Evolutionary conservation across 768 basidiomycete species (phyloP).

Genomic region (Asterophora parasitica): DNA sequence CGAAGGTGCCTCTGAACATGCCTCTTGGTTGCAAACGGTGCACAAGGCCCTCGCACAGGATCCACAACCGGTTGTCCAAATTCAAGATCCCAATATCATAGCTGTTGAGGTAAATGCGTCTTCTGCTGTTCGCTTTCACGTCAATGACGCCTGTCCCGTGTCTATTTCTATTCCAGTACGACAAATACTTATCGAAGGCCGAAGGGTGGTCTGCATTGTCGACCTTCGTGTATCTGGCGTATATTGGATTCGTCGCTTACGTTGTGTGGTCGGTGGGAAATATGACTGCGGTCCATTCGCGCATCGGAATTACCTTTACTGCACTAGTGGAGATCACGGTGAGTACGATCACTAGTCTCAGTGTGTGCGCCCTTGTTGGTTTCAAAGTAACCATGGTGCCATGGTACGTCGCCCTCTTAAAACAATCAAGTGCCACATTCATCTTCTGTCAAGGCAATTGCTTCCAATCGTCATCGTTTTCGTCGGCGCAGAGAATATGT

Average conservation of each 20-base stretch:
- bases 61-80: no score
- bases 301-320: slow-evolving; percentile 85
- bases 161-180: slow-evolving; percentile 38
- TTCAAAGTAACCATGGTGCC: slow-evolving; percentile 89
- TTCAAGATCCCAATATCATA: slow-evolving; percentile 38
- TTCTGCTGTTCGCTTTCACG: background rate
- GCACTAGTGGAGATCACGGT: slow-evolving; percentile 89
- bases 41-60: slow-evolving; percentile 30
- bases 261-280: slow-evolving; percentile 71
- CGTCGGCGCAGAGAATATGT: slow-evolving; percentile 97
- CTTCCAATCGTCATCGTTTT: slow-evolving; percentile 93
- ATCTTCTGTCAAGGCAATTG: slow-evolving; percentile 54
- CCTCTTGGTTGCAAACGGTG: slow-evolving; percentile 58
- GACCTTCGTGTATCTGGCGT: slow-evolving; percentile 69
- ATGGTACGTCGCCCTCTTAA: slow-evolving; percentile 47
- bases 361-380: no score
- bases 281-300: slow-evolving; percentile 84
- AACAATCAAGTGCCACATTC: no score
- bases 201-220: slow-evolving; percentile 59
- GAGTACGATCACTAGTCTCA: slow-evolving; percentile 90
- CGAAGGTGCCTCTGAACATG: slow-evolving; percentile 54
- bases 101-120: slow-evolving; percentile 37
- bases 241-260: slow-evolving; percentile 69
- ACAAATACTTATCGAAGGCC: slow-evolving; percentile 40
- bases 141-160: background rate